Percentiles rank a stretch among this genome's conserved stretches.
Evolutionary conservation across 2,329 filamentous ascomycete species (phyloP).

Genomic region (Colletotrichum sp.): DNA sequence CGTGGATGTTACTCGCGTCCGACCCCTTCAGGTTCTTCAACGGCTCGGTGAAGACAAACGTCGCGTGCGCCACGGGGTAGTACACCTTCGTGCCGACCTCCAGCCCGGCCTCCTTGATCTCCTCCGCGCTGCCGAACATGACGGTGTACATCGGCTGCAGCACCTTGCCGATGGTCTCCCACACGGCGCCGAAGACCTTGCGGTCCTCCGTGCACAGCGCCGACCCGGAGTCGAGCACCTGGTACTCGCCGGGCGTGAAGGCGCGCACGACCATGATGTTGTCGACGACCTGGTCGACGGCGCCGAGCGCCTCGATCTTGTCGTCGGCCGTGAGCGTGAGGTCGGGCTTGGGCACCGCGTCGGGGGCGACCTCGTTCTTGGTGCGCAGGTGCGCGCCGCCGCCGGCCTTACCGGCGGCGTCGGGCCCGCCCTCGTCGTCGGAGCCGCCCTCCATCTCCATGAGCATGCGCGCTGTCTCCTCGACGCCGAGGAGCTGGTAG

Average conservation of each 20-base stretch:
- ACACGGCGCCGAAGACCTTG: slow-evolving; percentile 79
- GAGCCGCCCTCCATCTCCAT: slow-evolving; percentile 84
- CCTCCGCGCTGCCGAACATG: slow-evolving; percentile 71
- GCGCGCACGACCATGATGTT: slow-evolving; percentile 81
- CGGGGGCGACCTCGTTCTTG: slow-evolving; percentile 77
- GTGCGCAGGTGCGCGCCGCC: slow-evolving; percentile 67
- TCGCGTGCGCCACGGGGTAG: slow-evolving; percentile 80
- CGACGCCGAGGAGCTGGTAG: slow-evolving; percentile 77
- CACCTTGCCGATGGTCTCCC: slow-evolving; percentile 86
- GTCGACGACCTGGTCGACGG: slow-evolving; percentile 78
- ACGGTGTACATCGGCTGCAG: slow-evolving; percentile 87
- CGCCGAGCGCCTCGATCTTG: slow-evolving; percentile 77
- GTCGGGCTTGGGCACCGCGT: slow-evolving; percentile 74
- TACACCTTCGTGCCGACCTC: slow-evolving; percentile 73
- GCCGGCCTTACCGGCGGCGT: slow-evolving; percentile 35
- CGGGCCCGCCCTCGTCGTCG: slow-evolving; percentile 70
- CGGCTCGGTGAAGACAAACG: slow-evolving; percentile 85
- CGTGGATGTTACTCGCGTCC: slow-evolving; percentile 93
- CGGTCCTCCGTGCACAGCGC: slow-evolving; percentile 81
- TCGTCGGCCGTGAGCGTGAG: slow-evolving; percentile 79
- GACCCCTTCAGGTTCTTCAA: slow-evolving; percentile 83
- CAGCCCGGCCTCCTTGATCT: slow-evolving; percentile 72
- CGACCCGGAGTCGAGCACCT: slow-evolving; percentile 84
- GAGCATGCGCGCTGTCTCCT: slow-evolving; percentile 82
- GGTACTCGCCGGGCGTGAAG: slow-evolving; percentile 78